Evolutionary conservation across 2,329 filamentous ascomycete genomes (phyloP).

Genomic region (Aulographum hederae): DNA sequence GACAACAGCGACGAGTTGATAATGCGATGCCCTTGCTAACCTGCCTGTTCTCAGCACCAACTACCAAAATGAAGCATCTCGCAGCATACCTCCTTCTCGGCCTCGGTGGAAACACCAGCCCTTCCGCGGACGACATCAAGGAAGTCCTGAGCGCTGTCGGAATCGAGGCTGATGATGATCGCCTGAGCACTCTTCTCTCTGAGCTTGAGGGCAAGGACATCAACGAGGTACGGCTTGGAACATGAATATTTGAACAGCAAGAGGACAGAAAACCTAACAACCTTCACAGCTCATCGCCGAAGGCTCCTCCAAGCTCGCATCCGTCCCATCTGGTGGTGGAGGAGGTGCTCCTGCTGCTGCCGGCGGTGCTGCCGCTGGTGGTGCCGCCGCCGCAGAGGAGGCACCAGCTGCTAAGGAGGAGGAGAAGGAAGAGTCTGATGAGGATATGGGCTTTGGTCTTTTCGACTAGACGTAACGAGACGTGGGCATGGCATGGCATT

Average conservation of each 20-base stretch:
- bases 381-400: conserved; percentile 25
- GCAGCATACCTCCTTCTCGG: conserved; percentile 95
- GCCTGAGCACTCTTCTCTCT: conserved; percentile 67
- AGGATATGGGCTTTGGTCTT: conserved; percentile 59
- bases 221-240: conserved; percentile 62
- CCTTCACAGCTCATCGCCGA: conserved; percentile 62
- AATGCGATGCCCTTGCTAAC: neutral
- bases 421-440: conserved; percentile 61
- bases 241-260: neutral
- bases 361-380: conserved; percentile 48
- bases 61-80: conserved; percentile 31
- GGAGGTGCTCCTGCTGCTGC: conserved; percentile 42
- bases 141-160: conserved; percentile 80
- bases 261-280: conserved; percentile 6
- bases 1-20: neutral
- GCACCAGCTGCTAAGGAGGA: conserved; percentile 51
- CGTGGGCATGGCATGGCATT: no score
- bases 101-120: conserved; percentile 82
- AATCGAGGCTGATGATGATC: conserved; percentile 80
- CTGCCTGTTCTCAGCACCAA: neutral
- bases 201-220: conserved; percentile 88
- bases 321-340: conserved; percentile 74
- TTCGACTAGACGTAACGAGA: conserved; percentile 39
- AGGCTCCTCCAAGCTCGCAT: conserved; percentile 86
- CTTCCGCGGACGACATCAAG: conserved; percentile 75